These are phyloP conservation scores for Xanthoconium stramineum DNA, from an alignment of 768 basidiomycete species.

Conservation along the genomic window DNA sequence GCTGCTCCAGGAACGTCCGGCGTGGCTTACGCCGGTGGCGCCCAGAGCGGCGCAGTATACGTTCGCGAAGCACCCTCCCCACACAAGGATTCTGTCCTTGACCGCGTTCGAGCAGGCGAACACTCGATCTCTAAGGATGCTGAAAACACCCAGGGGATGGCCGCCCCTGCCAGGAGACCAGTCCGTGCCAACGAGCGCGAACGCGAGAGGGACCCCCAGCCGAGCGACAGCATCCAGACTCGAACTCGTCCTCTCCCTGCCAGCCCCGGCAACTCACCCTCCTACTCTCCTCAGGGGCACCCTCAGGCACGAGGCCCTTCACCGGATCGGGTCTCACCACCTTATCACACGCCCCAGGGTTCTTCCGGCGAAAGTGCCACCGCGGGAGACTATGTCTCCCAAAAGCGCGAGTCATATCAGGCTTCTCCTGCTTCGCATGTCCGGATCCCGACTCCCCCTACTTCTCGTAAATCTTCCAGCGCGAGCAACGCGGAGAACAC, in stretches of 20 bases:
- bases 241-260: constrained; percentile 30
- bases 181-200: constrained; percentile 32
- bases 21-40: constrained; percentile 47
- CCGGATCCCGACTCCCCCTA: constrained; percentile 29
- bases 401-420: constrained; percentile 44
- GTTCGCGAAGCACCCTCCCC: constrained; percentile 38
- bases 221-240: constrained; percentile 22
- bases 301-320: constrained; percentile 43
- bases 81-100: constrained; percentile 50
- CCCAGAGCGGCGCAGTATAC: constrained; percentile 37
- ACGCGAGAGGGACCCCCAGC: constrained; percentile 42
- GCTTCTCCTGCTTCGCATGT: constrained; percentile 26
- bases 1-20: constrained; percentile 38
- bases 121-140: constrained; percentile 54
- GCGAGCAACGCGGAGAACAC: constrained; percentile 18
- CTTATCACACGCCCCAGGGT: constrained; percentile 46
- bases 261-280: constrained; percentile 37
- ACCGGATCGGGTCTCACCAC: constrained; percentile 52
- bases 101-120: constrained; percentile 52
- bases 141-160: constrained; percentile 36
- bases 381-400: constrained; percentile 41
- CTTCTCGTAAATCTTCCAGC: constrained; percentile 25
- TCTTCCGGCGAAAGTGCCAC: constrained; percentile 43
- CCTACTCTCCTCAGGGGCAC: constrained; percentile 40
- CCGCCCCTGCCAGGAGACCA: constrained; percentile 15